Conservation (phyloP, 768 basidiomycete species). For the Lepiota venenata region DNA sequence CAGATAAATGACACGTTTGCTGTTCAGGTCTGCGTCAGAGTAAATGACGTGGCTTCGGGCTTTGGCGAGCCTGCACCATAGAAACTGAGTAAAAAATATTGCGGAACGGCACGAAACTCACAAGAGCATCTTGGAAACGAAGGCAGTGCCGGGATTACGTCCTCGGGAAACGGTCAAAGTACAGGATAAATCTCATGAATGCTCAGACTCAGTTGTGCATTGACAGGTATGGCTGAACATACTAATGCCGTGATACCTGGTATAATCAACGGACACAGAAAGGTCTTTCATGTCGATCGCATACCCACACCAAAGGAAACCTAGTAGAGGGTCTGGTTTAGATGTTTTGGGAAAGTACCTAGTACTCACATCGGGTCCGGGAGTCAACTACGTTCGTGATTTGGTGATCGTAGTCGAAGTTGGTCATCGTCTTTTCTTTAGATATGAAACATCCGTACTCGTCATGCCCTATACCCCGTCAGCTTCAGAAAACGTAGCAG, state of each 20-base stretch:
- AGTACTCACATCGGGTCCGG: constrained; percentile 27
- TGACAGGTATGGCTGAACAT: constrained; percentile 17
- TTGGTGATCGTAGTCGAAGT: constrained; percentile 66
- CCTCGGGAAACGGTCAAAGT: constrained; percentile 71
- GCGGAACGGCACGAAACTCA: constrained; percentile 30
- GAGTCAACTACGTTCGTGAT: constrained; percentile 52
- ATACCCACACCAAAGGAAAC: constrained; percentile 93
- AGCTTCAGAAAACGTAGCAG: not conserved
- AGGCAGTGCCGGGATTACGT: constrained; percentile 59
- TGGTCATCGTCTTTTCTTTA: constrained; percentile 83
- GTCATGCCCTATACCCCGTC: constrained; percentile 60
- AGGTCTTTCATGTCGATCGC: constrained; percentile 73
- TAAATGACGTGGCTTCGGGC: constrained; percentile 78
- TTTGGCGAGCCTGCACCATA: constrained; percentile 55
- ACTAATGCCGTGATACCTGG: constrained; percentile 63
- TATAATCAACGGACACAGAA: constrained; percentile 77
- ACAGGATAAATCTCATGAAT: constrained; percentile 48
- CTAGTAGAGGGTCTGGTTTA: constrained; percentile 31
- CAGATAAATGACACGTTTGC: constrained; percentile 53
- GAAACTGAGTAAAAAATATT: not conserved
- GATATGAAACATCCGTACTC: constrained; percentile 94
- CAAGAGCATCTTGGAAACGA: constrained; percentile 74
- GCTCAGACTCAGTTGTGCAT: not conserved
- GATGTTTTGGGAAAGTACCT: not conserved
- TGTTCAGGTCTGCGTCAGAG: constrained; percentile 71